Conservation (phyloP, 305 asterid genomes). For the Solanum aculeatissimum region DNA sequence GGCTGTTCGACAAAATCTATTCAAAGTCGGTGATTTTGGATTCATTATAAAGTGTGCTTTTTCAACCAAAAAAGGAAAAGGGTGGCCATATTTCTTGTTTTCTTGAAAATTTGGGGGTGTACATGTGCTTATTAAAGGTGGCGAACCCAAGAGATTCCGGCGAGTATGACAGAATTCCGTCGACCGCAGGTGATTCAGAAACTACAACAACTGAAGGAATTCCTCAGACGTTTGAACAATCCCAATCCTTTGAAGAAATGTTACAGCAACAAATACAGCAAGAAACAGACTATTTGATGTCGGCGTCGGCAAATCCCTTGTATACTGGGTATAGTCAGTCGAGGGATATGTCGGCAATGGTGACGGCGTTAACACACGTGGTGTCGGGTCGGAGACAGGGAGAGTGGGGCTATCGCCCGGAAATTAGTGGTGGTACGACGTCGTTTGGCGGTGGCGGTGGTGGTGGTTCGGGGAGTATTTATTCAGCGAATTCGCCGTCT, state of each 20-base stretch:
- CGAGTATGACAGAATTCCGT: constrained; percentile 14
- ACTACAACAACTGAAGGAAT: background rate
- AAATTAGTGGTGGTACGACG: constrained; percentile 6
- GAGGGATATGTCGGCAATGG: constrained; percentile 65
- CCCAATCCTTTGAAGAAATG: constrained; percentile 2
- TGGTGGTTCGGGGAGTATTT: constrained; percentile 4
- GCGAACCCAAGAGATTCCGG: constrained; percentile 16
- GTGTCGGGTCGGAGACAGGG: constrained; percentile 40
- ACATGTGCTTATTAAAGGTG: constrained; percentile 11
- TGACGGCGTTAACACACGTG: constrained; percentile 48
- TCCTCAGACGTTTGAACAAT: background rate
- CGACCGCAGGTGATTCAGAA: background rate
- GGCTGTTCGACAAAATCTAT: background rate
- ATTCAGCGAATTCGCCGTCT: constrained; percentile 43
- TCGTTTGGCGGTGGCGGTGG: constrained; percentile 18
- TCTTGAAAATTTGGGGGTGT: background rate
- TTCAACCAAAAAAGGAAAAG: background rate
- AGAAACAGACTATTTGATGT: constrained; percentile 3
- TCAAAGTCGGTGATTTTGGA: background rate
- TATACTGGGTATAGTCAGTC: constrained; percentile 17
- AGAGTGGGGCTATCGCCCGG: constrained; percentile 15
- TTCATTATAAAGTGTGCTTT: background rate
- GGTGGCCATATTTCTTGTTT: background rate
- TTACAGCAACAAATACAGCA: constrained; percentile 5
- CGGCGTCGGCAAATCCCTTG: constrained; percentile 4